A percentile compares a stretch with the other conserved stretches of the same genome.
phyloP scores from a whole-genome alignment of 305 asterid genomes.

The Plantago lanceolata region DNA sequence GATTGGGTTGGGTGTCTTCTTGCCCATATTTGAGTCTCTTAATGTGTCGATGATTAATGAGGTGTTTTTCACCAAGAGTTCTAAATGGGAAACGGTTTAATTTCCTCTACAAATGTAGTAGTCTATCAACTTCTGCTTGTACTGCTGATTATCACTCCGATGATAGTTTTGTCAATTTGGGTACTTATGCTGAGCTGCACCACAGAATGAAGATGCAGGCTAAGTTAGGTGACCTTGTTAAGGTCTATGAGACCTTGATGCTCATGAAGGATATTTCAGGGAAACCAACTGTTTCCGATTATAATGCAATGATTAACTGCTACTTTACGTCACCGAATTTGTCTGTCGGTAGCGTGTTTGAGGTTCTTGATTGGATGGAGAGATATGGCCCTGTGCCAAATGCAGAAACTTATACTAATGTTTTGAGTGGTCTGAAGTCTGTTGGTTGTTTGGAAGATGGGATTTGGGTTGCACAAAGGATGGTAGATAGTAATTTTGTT shows the following conservation, averaged over 20 bases:
- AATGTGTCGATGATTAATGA: constrained; percentile 31
- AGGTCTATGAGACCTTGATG: constrained; percentile 40
- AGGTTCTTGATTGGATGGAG: constrained; percentile 43
- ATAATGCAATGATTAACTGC: constrained; percentile 44
- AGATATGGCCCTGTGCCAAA: constrained; percentile 54
- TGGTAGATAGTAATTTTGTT: constrained; percentile 39
- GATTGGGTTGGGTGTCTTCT: no score
- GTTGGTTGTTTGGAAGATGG: constrained; percentile 43
- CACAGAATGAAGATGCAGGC: constrained; percentile 47
- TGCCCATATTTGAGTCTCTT: constrained; percentile 1
- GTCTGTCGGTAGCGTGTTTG: constrained; percentile 33
- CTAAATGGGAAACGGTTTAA: constrained; percentile 22
- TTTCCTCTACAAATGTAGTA: constrained; percentile 27
- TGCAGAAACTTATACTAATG: constrained; percentile 38
- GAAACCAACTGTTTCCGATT: constrained; percentile 48
- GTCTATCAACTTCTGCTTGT: constrained; percentile 38
- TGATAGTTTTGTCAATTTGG: constrained; percentile 21
- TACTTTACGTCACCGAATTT: constrained; percentile 43
- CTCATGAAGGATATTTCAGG: constrained; percentile 39
- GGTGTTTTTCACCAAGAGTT: constrained; percentile 15
- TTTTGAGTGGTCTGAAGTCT: constrained; percentile 42
- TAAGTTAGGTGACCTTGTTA: constrained; percentile 34
- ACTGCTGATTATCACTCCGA: constrained; percentile 33
- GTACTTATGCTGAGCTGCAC: constrained; percentile 33
- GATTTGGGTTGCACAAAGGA: constrained; percentile 39